A percentile compares a stretch with the other conserved stretches of the same genome.
phyloP scores from a whole-genome alignment of 2,329 filamentous ascomycete genomes.

The Aspergillus tamarii region DNA sequence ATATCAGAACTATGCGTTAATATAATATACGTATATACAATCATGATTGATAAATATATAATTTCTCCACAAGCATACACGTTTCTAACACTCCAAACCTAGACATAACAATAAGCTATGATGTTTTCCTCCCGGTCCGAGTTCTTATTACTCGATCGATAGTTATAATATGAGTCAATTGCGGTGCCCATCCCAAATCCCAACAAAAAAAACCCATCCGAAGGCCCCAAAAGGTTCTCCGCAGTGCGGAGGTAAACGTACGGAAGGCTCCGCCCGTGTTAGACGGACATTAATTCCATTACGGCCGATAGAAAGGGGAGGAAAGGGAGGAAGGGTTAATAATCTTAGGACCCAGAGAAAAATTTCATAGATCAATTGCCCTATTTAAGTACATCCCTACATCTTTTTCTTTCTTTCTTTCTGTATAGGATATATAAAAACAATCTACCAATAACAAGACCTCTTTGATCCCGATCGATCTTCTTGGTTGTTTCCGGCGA shows the following conservation, averaged over 20 bases:
- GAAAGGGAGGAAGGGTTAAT: slow-evolving; percentile 5
- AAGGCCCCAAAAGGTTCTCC: background rate
- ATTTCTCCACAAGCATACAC: background rate
- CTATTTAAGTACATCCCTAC: background rate
- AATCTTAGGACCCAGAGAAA: background rate
- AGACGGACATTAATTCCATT: background rate
- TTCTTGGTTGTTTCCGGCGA: slow-evolving; percentile 22
- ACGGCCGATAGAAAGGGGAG: slow-evolving; percentile 14
- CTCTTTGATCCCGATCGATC: background rate
- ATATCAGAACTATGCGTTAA: background rate
- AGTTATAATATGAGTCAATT: background rate
- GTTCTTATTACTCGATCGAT: background rate
- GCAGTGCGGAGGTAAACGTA: slow-evolving; percentile 3
- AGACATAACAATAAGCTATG: background rate
- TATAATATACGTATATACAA: background rate
- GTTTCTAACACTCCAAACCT: background rate
- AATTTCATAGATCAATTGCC: background rate
- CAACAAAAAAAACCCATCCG: background rate
- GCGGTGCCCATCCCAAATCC: background rate
- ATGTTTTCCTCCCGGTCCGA: background rate
- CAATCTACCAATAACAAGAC: background rate
- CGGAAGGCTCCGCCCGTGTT: slow-evolving; percentile 3
- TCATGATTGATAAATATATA: background rate
- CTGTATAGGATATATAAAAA: background rate
- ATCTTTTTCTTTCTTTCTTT: background rate